phyloP scores from a whole-genome alignment of 2,329 filamentous ascomycete genomes.

The Ustulina deusta region DNA sequence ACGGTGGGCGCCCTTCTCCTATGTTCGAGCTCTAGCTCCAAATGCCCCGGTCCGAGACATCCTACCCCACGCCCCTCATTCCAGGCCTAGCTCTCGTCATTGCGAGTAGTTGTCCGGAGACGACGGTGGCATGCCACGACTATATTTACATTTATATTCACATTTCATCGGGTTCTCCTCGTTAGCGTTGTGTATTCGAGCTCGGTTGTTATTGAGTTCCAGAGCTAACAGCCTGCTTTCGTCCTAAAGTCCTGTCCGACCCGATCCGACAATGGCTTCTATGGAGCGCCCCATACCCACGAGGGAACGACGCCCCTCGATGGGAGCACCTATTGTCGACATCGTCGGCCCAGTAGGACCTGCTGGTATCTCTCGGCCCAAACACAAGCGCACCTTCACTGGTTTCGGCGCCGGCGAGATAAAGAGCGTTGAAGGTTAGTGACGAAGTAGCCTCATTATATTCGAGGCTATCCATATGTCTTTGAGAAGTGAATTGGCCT shows the following conservation, averaged over 20 bases:
- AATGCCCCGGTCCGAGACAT: conserved; percentile 22
- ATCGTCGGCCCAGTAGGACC: conserved; percentile 89
- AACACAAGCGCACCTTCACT: conserved; percentile 97
- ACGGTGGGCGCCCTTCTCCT: conserved; percentile 28
- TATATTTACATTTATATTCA: not conserved
- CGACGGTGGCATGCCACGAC: conserved; percentile 16
- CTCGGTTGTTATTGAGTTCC: not conserved
- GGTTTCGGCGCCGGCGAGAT: conserved; percentile 92
- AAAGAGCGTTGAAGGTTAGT: conserved; percentile 84
- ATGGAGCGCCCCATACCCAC: conserved; percentile 58
- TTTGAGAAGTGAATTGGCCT: not conserved
- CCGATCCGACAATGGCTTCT: conserved; percentile 48
- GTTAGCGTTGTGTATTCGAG: not conserved
- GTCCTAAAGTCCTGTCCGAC: not conserved
- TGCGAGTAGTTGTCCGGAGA: conserved; percentile 5
- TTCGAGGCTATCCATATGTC: conserved; percentile 2
- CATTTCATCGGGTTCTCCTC: not conserved
- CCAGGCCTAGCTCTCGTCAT: conserved; percentile 19
- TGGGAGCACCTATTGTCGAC: conserved; percentile 82
- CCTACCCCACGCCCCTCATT: conserved; percentile 38
- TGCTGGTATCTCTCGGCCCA: conserved; percentile 85
- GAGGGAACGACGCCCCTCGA: conserved; percentile 84
- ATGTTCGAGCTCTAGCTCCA: conserved; percentile 26
- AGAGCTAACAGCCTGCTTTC: conserved; percentile 22
- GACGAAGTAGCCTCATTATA: not conserved